These are phyloP conservation scores for Starmerella tilneyi DNA, from an alignment of 805 yeast species.

Conservation along the genomic window DNA sequence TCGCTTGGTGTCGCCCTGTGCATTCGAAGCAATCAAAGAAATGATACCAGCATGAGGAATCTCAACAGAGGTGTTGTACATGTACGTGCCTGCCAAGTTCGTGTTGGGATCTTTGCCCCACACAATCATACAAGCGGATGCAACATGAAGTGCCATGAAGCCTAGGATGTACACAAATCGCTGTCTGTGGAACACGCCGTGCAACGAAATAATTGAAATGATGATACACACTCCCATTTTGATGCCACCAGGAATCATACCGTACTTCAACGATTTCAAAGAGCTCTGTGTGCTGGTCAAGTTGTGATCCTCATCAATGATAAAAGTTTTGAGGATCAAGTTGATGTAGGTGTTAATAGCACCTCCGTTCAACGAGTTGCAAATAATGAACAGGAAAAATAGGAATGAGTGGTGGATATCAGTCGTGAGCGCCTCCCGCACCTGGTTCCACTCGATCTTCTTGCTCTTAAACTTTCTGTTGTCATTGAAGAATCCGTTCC, in stretches of 20 bases:
- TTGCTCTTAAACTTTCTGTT: conserved; percentile 37
- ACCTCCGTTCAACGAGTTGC: conserved; percentile 43
- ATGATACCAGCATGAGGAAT: conserved; percentile 21
- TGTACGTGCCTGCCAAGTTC: conserved; percentile 14
- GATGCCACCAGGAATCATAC: conserved; percentile 38
- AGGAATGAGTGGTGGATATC: not conserved
- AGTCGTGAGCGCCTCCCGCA: conserved; percentile 39
- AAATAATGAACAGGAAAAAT: conserved; percentile 26
- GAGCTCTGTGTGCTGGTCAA: conserved; percentile 9
- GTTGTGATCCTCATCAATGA: conserved; percentile 29
- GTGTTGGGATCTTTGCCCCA: conserved; percentile 15
- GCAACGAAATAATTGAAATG: conserved; percentile 11
- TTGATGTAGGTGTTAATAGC: conserved; percentile 43
- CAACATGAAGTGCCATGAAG: conserved; percentile 9
- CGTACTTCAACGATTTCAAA: conserved; percentile 35
- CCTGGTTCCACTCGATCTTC: conserved; percentile 43
- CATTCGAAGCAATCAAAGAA: conserved; percentile 34
- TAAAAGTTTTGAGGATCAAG: conserved; percentile 38
- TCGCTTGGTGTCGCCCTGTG: conserved; percentile 50
- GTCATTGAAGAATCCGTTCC: conserved; percentile 43
- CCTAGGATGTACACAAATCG: conserved; percentile 1
- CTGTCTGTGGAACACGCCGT: conserved; percentile 1
- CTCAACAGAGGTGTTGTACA: conserved; percentile 12
- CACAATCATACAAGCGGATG: conserved; percentile 16
- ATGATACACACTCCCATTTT: conserved; percentile 23